Base-by-base conservation (phyloP, 345 rosid species). In the Brassica incana region DNA sequence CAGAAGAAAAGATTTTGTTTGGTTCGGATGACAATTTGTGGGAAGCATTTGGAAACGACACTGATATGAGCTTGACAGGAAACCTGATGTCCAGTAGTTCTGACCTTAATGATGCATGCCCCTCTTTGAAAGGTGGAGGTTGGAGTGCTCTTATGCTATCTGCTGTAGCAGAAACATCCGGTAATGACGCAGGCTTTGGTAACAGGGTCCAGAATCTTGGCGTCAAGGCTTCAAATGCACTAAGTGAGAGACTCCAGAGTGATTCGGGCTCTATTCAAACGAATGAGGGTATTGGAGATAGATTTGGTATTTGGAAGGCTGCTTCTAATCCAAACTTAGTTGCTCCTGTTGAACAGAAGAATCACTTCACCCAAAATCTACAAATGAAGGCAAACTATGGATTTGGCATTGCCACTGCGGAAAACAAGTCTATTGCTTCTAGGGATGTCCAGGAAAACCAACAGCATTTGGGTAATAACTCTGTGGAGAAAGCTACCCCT, bases 101-200 rank as follows among this genome's bases (percentile, higher is more conserved):
- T 7, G 97, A 89, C 67, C 18, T 64, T 67, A 68, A 67, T 23
- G 85, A 90, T 80, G 78, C 90, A 71, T 78, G 85, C 78, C 86
- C 97, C 75, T 92, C 97, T 30, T 20, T 91, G 79, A 97, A 90
- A 75, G 90, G 94, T 86, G 99, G 99, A 80, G 89, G 97, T 76
- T 95, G 98, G 99, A 93, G 99, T 87, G 98, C 99, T 71, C 99
- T 95, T 73, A 95, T 95, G 99, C 98, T 89, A 77, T 93, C 99
- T 78, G 99, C 98, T 78, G 91, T 95, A 25, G 97, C 95, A 65
- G 99, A 95, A 88, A 85, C 97, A 75, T 87, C 95, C 52, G 85
- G 83, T 43, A 84, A 80, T 67, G 90, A 89, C 60, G 69, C 79
- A 15, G 88, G 86, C 60, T n/a, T 50, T 52, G 72, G 63, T 65